Base-by-base conservation (phyloP, 805 yeast genomes). In the Candida pini region DNA sequence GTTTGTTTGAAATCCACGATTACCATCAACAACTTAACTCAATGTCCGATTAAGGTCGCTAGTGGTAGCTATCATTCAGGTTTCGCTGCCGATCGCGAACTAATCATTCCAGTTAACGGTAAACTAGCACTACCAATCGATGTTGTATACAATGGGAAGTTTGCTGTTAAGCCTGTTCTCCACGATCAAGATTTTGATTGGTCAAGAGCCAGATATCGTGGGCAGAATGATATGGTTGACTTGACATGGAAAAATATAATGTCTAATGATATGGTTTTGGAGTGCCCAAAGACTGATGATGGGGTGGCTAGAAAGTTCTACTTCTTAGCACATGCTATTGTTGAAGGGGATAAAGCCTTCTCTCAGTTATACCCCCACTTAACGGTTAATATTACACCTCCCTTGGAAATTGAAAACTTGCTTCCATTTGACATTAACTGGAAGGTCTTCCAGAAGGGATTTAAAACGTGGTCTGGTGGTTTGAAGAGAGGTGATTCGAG, bases 351-450 rank as follows among this genome's bases (percentile, higher is more conserved):
- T n/a, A 94, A 85, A 43, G 88, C 87, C 0, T 61, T 88, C 18
- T 71, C 84, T 0, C 66, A 69, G 38, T 70, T 84, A 1, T 94
- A 86, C 50, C 98, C 98, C 0, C 92, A 85, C 48, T 71, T 90
- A 84, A 71, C 67, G 7, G 61, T 92, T 17, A 70, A 78, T 4
- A 61, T 92, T 6, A 77, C 92, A 0, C 86, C 97, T 0, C 97
- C 98, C 0, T 60, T 92, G 30, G 85, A 84, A 46, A 67, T 92
- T 38, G 88, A 84, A 45, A 92, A 92, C 50, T 63, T 87, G 33
- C 56, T 94, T 32, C 97, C 99, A 0, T 83, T 72, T 52, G 95
- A 85, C 47, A 58, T 90, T 28, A 67, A 73, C 14, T 87, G 82
- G 60, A 66, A 82, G 37, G 66, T 92, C 10, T 83, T 81, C 56